Conservation (phyloP, 345 rosid species). For the Salix brachista region DNA sequence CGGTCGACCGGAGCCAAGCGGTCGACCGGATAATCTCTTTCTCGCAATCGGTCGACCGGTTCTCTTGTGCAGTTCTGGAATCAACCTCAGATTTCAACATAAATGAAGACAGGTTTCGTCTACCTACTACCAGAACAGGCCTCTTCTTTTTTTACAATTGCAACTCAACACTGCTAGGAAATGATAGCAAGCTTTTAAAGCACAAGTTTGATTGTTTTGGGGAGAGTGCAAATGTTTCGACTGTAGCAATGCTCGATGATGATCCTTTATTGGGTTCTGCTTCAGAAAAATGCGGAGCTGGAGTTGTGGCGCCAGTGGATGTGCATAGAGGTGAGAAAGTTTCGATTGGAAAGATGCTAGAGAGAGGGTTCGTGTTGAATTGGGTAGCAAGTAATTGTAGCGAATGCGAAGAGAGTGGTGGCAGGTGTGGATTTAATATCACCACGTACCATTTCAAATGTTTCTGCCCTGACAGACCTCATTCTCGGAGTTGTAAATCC, state of each 20-base stretch:
- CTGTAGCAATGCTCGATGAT: constrained; percentile 16
- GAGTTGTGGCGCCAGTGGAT: constrained; percentile 27
- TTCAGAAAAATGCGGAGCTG: constrained; percentile 10
- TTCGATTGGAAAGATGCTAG: constrained; percentile 3
- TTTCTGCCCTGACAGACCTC: constrained; percentile 53
- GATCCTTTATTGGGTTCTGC: constrained; percentile 26
- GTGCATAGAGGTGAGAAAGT: background rate
- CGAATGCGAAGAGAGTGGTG: constrained; percentile 33
- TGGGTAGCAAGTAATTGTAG: constrained; percentile 48
- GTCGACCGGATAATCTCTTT: too few species aligned
- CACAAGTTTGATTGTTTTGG: constrained; percentile 13
- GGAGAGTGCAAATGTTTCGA: background rate
- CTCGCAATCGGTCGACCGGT: too few species aligned
- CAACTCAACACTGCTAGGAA: background rate
- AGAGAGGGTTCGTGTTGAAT: constrained; percentile 35
- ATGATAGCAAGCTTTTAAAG: background rate
- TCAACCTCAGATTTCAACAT: too few species aligned
- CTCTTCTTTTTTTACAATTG: constrained; percentile 31
- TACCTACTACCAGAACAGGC: background rate
- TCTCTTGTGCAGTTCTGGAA: too few species aligned
- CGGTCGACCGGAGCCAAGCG: too few species aligned
- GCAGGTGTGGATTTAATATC: constrained; percentile 44
- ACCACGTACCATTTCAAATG: constrained; percentile 29
- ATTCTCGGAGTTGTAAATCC: constrained; percentile 19
- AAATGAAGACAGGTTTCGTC: background rate